Percentiles rank a stretch among this genome's conserved stretches.
Conservation (phyloP, 2,329 filamentous ascomycete genomes). For the Fusarium falciforme region DNA sequence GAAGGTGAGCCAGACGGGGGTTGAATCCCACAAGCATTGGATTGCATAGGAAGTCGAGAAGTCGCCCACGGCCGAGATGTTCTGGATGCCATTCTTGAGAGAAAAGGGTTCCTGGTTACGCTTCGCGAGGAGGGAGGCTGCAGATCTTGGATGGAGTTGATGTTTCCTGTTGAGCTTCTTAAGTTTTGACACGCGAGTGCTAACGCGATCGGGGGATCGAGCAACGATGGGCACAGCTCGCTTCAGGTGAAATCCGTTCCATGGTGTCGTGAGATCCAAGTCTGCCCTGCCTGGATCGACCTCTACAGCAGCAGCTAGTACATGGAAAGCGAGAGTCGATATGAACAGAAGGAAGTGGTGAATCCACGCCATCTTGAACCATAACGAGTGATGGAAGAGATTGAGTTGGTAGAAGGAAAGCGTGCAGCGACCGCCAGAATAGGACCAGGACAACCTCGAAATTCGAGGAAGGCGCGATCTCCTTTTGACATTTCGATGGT, state of each 20-base stretch:
- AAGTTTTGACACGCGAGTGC: slow-evolving; percentile 49
- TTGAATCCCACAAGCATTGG: slow-evolving; percentile 54
- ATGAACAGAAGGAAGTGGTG: not conserved
- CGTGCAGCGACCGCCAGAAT: not conserved
- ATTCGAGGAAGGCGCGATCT: not conserved
- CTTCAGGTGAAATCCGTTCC: slow-evolving; percentile 54
- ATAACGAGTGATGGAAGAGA: not conserved
- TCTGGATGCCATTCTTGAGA: slow-evolving; percentile 45
- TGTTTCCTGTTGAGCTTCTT: slow-evolving; percentile 42
- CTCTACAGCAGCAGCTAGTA: not conserved
- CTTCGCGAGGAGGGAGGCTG: slow-evolving; percentile 45
- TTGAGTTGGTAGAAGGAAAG: not conserved
- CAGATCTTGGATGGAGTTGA: slow-evolving; percentile 38
- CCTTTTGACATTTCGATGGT: not conserved
- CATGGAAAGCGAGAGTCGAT: slow-evolving; percentile 5
- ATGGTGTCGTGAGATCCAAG: slow-evolving; percentile 50
- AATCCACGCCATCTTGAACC: not conserved
- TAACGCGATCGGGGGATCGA: slow-evolving; percentile 44
- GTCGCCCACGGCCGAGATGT: slow-evolving; percentile 51
- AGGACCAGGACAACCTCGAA: not conserved
- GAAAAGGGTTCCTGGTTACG: slow-evolving; percentile 28
- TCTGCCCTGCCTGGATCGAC: not conserved
- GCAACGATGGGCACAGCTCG: slow-evolving; percentile 44
- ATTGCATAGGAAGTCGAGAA: slow-evolving; percentile 58
- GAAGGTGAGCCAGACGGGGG: slow-evolving; percentile 56